Base-by-base conservation (phyloP, 2,329 filamentous ascomycete species). In the Colletotrichum musae region DNA sequence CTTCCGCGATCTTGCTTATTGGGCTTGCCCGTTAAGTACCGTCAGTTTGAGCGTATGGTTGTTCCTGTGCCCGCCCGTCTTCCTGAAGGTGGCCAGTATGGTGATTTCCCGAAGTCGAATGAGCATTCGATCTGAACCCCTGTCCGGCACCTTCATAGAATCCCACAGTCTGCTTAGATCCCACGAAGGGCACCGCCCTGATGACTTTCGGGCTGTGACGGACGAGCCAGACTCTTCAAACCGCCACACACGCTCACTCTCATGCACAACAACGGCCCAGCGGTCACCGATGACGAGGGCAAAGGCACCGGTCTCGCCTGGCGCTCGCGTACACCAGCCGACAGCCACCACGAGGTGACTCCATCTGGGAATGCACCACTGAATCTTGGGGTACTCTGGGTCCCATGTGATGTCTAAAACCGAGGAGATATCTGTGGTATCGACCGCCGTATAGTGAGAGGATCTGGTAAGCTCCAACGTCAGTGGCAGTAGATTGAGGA, bases 401-500 rank as follows among this genome's bases (percentile, higher is more conserved):
- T n/a, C 16, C 41, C 41, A 43, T 7, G 13, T 15, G 2, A 43
- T 43, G 5, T n/a, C 15, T n/a, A 43, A 2, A 2, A n/a, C 41
- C 41, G 41, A n/a, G 2, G 41, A n/a, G 41, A 43, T 6, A n/a
- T 5, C 5, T 15, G 15, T 15, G 15, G 41, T 43, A 15, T 43
- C 41, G 41, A 43, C 41, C 13, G 41, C 15, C 41, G 9, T 36
- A 12, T 36, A 36, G 2, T 36, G 9, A 3, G 41, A 13, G 13
- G 15, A n/a, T 43, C 2, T 1, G 15, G 7, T 10, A 6, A 2
- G 2, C 32, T 36, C 4, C 15, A 4, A 15, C 41, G 1, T 1
- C 13, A 5, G 41, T 5, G 5, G 16, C 13, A 13, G 41, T 7
- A 16, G 41, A n/a, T 43, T 43, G 13, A 43, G 41, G 15, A 43